Evolutionary conservation across 345 rosid species (phyloP), one percentile per base, ranked within the genome.

Genomic region (Brassica cretica): DNA sequence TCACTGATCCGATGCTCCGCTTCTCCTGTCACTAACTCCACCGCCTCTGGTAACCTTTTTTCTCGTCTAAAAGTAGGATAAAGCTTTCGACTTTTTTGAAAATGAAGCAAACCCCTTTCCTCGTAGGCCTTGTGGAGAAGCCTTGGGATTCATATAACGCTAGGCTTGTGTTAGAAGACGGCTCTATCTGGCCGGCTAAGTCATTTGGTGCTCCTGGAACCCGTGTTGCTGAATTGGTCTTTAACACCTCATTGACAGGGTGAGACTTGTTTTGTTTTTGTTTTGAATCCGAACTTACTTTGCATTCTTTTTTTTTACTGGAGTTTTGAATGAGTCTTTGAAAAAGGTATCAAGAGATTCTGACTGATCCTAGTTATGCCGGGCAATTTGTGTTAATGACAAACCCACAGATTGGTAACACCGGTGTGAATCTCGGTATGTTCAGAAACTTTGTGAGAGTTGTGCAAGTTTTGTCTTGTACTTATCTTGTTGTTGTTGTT

Each of bases 381-480:
- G 97, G 97, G 5, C 98, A 96, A 82, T 96, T 93, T 88, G 99
- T 93, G 75, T 68, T 96, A 75, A 96, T 91, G 99, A 96, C 99
- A 44, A 91, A 90, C 83, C 99, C 98, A 4, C 98, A 91, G 75
- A 96, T 78, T 76, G 98, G 99, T 82, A 93, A 96, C 80, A 96
- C 99, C 11, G 97, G 98, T 68, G 90, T 96, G 55, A 96, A 96
- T 86, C 87, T 84, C 46, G 97, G 98, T 91, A 63, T 67, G 91
- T 83, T 33, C 8, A 0, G 25, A 1, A 15, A 9, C 19, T 25
- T 25, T 27, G 30, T 27, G 30, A 27, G 30, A 27, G 30, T 27
- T 27, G 30, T 27, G 30, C 37, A 33, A 33, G 37, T 33, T 33
- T 33, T 33, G 37, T 33, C 37, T 33, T 33, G 37, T 33, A 33